These are phyloP conservation scores for Silene noctiflora DNA, from an alignment of 179 eudicot genomes.

Conservation along the genomic window DNA sequence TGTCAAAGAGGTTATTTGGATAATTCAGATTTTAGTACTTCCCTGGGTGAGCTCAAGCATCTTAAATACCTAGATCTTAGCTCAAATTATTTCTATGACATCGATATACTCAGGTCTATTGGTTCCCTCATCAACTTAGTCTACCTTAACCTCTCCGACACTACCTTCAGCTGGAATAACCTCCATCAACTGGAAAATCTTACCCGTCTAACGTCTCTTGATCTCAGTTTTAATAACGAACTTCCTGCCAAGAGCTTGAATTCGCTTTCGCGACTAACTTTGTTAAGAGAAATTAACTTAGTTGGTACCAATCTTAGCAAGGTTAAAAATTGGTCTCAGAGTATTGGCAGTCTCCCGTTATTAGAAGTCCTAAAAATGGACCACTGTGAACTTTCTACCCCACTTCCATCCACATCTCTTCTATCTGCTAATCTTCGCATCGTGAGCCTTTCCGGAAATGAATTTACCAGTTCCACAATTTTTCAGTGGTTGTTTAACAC, in stretches of 20 bases:
- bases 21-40: background rate
- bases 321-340: background rate
- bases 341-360: background rate
- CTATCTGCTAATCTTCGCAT: background rate
- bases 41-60: constrained; percentile 23
- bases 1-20: background rate
- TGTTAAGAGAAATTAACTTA: constrained; percentile 2
- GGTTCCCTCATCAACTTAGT: background rate
- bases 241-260: constrained; percentile 8
- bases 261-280: constrained; percentile 27
- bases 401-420: background rate
- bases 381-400: background rate
- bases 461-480: background rate
- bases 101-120: background rate
- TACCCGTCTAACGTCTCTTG: constrained; percentile 1
- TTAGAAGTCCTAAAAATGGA: constrained; percentile 7
- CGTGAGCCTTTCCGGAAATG: background rate
- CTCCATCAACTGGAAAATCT: constrained; percentile 22
- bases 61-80: constrained; percentile 24
- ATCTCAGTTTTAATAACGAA: background rate
- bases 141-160: constrained; percentile 7
- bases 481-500: background rate
- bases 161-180: constrained; percentile 2
- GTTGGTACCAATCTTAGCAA: background rate
- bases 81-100: background rate